Evolutionary conservation across 2,329 filamentous ascomycete genomes (phyloP), one percentile per base, ranked within the genome.

Genomic region (Cytospora paraplurivora): DNA sequence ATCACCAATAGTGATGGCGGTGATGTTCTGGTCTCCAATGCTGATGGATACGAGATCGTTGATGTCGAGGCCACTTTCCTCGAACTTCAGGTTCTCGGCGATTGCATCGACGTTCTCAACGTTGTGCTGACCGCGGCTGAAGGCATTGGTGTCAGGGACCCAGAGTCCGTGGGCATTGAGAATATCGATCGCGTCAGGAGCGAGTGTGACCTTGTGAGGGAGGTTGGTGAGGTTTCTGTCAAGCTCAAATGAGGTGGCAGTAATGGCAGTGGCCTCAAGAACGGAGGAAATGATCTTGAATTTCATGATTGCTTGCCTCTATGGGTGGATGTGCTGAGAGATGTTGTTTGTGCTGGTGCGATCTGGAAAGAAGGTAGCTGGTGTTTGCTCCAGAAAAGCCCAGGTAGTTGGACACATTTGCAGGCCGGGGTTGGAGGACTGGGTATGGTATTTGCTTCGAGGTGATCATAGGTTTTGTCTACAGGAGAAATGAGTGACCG

Each of bases 61-160:
- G 33, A 61, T 50, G 19, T 61, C 15, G 15, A 61, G 51, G 34
- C 41, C 59, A 19, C 51, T 37, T 6, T 27, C 41, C 41, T 61
- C 38, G 13, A 55, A 61, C 33, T 55, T 61, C 13, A 49, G 10
- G 15, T 61, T 61, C 51, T 61, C 59, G 15, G 54, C 38, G 19
- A 32, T 55, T 10, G 8, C 41, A 37, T 55, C 50, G 59, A 55
- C 44, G 17, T 12, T 37, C n/a, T 37, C 38, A 13, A 34, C 51
- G 19, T 55, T 61, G 11, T 51, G 51, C 32, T 61, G 51, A 19
- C 47, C 32, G 32, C 59, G 38, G 59, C 32, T 38, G 38, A 61
- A 53, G 17, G 32, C 37, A 1, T 52, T 51, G 4, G 10, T 7
- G 21, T 53, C 54, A 15, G 52, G 59, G 7, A 15, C 15, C 59